Evolutionary conservation across 345 rosid genomes (phyloP).

Genomic region (Citrus inodora): DNA sequence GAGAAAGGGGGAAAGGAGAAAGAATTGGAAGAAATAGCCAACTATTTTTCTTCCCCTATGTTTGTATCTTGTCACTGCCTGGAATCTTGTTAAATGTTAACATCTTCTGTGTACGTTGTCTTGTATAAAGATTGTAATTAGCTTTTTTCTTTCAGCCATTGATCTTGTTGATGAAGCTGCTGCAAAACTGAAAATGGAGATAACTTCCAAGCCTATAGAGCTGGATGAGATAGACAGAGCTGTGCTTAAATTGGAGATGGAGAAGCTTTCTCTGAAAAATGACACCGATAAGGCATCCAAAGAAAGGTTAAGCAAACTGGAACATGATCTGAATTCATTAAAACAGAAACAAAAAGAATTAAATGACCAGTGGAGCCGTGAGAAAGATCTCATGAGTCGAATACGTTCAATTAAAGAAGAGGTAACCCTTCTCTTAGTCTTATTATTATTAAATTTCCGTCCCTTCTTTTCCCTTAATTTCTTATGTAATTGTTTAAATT

Average conservation of each 20-base stretch:
- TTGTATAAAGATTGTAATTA: constrained; percentile 9
- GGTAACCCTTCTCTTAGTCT: constrained; percentile 33
- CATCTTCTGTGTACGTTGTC: neutral
- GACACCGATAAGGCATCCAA: constrained; percentile 84
- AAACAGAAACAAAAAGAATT: constrained; percentile 74
- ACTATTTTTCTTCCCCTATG: neutral
- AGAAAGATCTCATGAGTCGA: constrained; percentile 67
- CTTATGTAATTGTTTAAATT: constrained; percentile 13
- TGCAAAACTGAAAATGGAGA: constrained; percentile 97
- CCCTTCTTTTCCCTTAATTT: neutral
- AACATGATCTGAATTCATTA: constrained; percentile 53
- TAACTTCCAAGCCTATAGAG: constrained; percentile 93
- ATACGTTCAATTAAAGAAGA: constrained; percentile 88
- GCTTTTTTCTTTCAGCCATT: constrained; percentile 58
- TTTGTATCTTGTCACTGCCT: neutral
- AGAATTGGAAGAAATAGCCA: neutral
- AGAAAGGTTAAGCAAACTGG: constrained; percentile 78
- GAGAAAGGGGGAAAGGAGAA: neutral
- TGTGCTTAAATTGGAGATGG: constrained; percentile 88
- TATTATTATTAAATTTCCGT: neutral
- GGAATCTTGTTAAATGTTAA: neutral
- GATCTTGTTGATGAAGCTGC: constrained; percentile 98
- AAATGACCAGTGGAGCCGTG: constrained; percentile 69
- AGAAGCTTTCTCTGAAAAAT: constrained; percentile 78
- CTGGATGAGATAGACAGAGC: constrained; percentile 88